These are phyloP conservation scores for Tricholoma bakamatsutake DNA, from an alignment of 768 basidiomycete species.

Conservation along the genomic window DNA sequence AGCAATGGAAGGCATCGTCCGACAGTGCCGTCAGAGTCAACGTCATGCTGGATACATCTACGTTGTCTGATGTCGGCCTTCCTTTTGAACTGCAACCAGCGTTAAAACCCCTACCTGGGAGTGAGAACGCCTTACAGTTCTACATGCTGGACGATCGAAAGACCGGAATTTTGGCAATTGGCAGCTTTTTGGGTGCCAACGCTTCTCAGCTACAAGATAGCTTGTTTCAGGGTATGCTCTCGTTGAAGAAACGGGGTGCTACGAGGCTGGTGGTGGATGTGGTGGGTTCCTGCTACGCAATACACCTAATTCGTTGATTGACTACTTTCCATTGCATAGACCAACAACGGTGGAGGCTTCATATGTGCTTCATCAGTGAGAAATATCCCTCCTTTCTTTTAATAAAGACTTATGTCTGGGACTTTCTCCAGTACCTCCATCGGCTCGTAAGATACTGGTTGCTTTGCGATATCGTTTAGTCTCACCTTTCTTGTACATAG, in stretches of 20 bases:
- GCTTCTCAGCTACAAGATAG: constrained; percentile 35
- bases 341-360: constrained; percentile 49
- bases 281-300: constrained; percentile 25
- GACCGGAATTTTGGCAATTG: constrained; percentile 53
- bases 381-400: not conserved
- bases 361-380: constrained; percentile 57
- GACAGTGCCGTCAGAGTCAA: constrained; percentile 33
- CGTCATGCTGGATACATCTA: constrained; percentile 41
- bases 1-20: constrained; percentile 29
- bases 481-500: constrained; percentile 20
- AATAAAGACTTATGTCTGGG: not conserved
- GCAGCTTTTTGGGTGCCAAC: constrained; percentile 46
- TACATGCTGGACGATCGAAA: constrained; percentile 45
- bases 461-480: not conserved
- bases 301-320: not conserved
- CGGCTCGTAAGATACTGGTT: constrained; percentile 29
- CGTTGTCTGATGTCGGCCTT: constrained; percentile 39
- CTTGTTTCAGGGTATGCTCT: constrained; percentile 41
- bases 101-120: constrained; percentile 33
- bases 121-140: constrained; percentile 48
- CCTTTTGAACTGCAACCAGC: constrained; percentile 34
- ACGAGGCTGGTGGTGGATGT: constrained; percentile 54
- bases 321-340: constrained; percentile 19
- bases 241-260: constrained; percentile 42
- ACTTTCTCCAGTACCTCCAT: constrained; percentile 34